Base-by-base conservation (phyloP, 2,329 filamentous ascomycete genomes). In the Xylariaceae sp. region DNA sequence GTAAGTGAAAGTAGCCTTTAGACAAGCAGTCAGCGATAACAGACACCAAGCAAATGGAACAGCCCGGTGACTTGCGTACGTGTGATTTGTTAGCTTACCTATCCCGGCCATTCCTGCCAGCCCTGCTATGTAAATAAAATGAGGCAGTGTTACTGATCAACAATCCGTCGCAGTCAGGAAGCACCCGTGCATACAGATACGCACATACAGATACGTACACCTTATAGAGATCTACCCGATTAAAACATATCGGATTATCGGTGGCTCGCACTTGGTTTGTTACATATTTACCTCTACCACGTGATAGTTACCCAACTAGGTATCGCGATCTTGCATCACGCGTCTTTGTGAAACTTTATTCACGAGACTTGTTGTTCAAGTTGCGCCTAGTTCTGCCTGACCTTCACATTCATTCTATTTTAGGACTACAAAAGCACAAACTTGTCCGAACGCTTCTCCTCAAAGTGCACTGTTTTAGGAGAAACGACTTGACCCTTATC, bases 301-400 rank as follows among this genome's bases (percentile, higher is more conserved):
- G 56, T 53, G 56, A 50, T 50, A 11, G 31, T 48, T 52, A 24
- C 47, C 47, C 24, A 7, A 48, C 14, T 49, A 41, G 41, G 57
- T 51, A 51, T 60, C 67, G 68, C 68, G 66, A 67, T 66, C 60
- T 39, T 50, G 46, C 57, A 69, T 71, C 69, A 71, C 69, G 69
- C 69, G 69, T 70, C 66, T 62, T 44, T 43, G 63, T 56, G 53
- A 67, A 65, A 64, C 62, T 49, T 14, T 55, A 66, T 60, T 56
- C 69, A 71, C 68, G 64, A 56, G 68, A 69, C 67, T 64, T 60
- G 17, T 24, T 44, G 24, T 49, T 51, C 12, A 19, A 21, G 28
- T 40, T 47, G 11, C 21, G 34, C 28, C 28, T 31, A 31, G 28
- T 29, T 39, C 54, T 41, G 47, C 62, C 57, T 65, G 61, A 61